Conservation (phyloP, 1,139 yeast species). For the Hyphopichia fennica region DNA sequence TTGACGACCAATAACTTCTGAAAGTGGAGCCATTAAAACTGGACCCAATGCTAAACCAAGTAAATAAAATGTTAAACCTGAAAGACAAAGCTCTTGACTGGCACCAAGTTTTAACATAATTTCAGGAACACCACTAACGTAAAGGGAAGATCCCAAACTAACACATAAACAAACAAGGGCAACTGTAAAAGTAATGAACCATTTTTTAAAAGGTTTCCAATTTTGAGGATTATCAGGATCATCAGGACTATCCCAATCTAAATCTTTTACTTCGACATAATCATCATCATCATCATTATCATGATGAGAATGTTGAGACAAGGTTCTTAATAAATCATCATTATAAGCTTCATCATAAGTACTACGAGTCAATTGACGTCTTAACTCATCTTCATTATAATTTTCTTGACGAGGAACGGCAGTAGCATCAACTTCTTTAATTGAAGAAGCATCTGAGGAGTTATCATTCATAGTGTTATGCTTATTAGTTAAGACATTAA, state of each 20-base stretch:
- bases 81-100: slow-evolving; percentile 58
- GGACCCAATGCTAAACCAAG: slow-evolving; percentile 75
- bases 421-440: neutral
- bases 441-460: neutral
- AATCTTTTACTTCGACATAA: slow-evolving; percentile 34
- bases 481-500: slow-evolving; percentile 5
- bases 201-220: slow-evolving; percentile 63
- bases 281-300: slow-evolving; percentile 17
- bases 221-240: slow-evolving; percentile 66
- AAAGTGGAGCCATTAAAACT: slow-evolving; percentile 71
- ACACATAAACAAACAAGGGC: slow-evolving; percentile 67
- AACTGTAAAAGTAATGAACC: slow-evolving; percentile 63
- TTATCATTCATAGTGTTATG: slow-evolving; percentile 7
- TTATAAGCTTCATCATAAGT: slow-evolving; percentile 16
- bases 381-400: slow-evolving; percentile 17
- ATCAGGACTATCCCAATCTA: slow-evolving; percentile 62
- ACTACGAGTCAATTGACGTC: slow-evolving; percentile 17
- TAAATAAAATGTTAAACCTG: slow-evolving; percentile 71
- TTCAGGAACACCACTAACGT: slow-evolving; percentile 61
- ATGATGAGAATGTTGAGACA: slow-evolving; percentile 1
- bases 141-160: slow-evolving; percentile 70
- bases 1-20: slow-evolving; percentile 74
- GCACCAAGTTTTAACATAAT: slow-evolving; percentile 44
- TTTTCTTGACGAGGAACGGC: neutral
- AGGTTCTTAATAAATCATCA: slow-evolving; percentile 3